Conservation (phyloP, 2,329 filamentous ascomycete species). For the Simplicillium sp. region DNA sequence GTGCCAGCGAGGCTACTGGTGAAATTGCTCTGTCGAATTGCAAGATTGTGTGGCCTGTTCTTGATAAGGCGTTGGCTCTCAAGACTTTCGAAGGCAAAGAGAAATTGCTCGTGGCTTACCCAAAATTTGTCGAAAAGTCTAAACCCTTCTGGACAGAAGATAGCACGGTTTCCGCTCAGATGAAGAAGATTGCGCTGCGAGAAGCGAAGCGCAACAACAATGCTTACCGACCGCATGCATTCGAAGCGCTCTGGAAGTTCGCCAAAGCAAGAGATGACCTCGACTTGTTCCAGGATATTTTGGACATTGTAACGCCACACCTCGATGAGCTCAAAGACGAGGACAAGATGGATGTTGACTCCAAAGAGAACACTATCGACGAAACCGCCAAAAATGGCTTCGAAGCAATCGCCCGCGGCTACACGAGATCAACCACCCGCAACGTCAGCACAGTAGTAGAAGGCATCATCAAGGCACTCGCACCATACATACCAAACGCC, state of each 20-base stretch:
- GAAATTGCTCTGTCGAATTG: slow-evolving; percentile 53
- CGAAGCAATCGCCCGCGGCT: slow-evolving; percentile 40
- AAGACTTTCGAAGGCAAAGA: slow-evolving; percentile 95
- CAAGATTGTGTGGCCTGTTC: slow-evolving; percentile 65
- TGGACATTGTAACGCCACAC: slow-evolving; percentile 51
- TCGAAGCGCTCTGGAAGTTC: slow-evolving; percentile 64
- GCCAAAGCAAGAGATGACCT: slow-evolving; percentile 58
- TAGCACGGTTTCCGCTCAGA: slow-evolving; percentile 44
- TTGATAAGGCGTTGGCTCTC: slow-evolving; percentile 72
- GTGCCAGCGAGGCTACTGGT: slow-evolving; percentile 44
- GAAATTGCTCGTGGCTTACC: slow-evolving; percentile 68
- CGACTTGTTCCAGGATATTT: slow-evolving; percentile 59
- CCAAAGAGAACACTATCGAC: slow-evolving; percentile 32
- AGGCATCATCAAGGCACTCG: slow-evolving; percentile 28
- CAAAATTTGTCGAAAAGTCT: slow-evolving; percentile 62
- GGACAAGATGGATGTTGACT: slow-evolving; percentile 62
- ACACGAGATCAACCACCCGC: slow-evolving; percentile 30
- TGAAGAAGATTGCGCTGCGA: slow-evolving; percentile 72
- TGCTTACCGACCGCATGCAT: slow-evolving; percentile 68
- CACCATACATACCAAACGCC: slow-evolving; percentile 26
- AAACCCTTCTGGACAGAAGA: slow-evolving; percentile 48
- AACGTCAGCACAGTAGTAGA: slow-evolving; percentile 25
- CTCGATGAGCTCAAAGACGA: slow-evolving; percentile 49
- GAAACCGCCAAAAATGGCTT: slow-evolving; percentile 39
- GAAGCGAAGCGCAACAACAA: slow-evolving; percentile 90